phyloP scores from a whole-genome alignment of 495 filamentous ascomycete genomes.

The Aspergillus panamensis region DNA sequence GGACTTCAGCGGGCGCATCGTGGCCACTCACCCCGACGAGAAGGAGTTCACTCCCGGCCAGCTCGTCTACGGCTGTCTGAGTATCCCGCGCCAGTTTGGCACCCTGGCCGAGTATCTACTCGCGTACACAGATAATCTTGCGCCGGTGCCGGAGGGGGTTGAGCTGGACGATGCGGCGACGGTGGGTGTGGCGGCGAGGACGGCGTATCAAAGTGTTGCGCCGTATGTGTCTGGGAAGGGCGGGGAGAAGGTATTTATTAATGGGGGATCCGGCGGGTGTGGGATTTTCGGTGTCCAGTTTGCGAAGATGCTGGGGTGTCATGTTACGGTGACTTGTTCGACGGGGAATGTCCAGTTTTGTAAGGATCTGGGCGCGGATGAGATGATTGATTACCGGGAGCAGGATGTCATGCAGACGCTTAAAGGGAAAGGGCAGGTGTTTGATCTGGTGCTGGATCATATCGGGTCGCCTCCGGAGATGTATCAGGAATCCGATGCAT shows the following conservation, averaged over 20 bases:
- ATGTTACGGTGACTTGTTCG: slow-evolving; percentile 60
- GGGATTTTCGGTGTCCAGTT: slow-evolving; percentile 63
- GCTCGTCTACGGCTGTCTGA: slow-evolving; percentile 52
- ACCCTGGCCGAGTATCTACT: slow-evolving; percentile 53
- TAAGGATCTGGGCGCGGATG: slow-evolving; percentile 59
- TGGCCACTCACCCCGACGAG: slow-evolving; percentile 33
- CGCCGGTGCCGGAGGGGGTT: slow-evolving; percentile 49
- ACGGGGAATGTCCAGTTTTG: slow-evolving; percentile 55
- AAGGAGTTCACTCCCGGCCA: slow-evolving; percentile 45
- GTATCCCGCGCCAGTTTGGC: slow-evolving; percentile 44
- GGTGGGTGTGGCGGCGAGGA: slow-evolving; percentile 54
- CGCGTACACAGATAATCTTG: slow-evolving; percentile 22
- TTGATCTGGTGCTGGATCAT: slow-evolving; percentile 60
- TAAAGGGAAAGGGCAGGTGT: slow-evolving; percentile 48
- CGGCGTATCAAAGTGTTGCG: slow-evolving; percentile 57
- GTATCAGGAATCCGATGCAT: slow-evolving; percentile 55
- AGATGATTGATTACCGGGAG: slow-evolving; percentile 65
- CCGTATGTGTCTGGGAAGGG: slow-evolving; percentile 41
- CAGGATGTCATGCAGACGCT: slow-evolving; percentile 48
- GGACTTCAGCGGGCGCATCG: slow-evolving; percentile 62
- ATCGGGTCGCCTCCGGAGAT: slow-evolving; percentile 49
- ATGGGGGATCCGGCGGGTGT: slow-evolving; percentile 62
- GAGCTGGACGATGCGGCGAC: slow-evolving; percentile 46
- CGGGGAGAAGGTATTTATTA: slow-evolving; percentile 62
- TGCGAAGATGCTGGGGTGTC: slow-evolving; percentile 61